Evolutionary conservation across 257 asterid species (phyloP).

Genomic region (Capsicum pubescens): DNA sequence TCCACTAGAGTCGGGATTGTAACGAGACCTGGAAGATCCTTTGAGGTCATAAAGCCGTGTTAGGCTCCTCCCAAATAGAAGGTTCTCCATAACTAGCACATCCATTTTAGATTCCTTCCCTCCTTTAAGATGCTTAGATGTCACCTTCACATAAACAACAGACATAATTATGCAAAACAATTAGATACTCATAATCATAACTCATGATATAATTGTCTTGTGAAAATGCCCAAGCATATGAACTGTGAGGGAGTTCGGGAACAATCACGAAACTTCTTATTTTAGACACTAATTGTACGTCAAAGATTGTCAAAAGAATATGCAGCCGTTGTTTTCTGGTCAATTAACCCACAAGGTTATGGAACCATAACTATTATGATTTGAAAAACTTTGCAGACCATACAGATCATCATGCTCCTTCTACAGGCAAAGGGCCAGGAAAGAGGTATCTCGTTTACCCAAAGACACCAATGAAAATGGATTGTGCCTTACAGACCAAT

Average conservation of each 20-base stretch:
- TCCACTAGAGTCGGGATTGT: constrained; percentile 86
- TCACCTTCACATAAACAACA: constrained; percentile 58
- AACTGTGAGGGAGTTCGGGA: not conserved
- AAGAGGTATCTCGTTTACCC: constrained; percentile 8
- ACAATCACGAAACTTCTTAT: not conserved
- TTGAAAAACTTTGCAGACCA: constrained; percentile 5
- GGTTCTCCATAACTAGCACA: constrained; percentile 93
- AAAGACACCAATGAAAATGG: not conserved
- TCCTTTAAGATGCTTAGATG: constrained; percentile 79
- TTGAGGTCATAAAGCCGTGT: constrained; percentile 91
- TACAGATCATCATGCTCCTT: not conserved
- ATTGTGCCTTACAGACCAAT: not conserved
- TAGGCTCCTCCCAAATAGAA: constrained; percentile 80
- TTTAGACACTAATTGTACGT: constrained; percentile 7
- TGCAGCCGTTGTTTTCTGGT: not conserved
- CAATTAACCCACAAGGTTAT: constrained; percentile 13
- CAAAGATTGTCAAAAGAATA: constrained; percentile 8
- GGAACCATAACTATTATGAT: constrained; percentile 7
- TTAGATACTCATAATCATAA: not conserved
- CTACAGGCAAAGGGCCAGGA: not conserved
- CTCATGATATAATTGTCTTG: not conserved
- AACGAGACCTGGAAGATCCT: constrained; percentile 94
- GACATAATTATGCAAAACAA: constrained; percentile 21
- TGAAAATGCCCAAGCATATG: constrained; percentile 19
- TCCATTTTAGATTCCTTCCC: constrained; percentile 96